Evolutionary conservation across 2,329 filamentous ascomycete species (phyloP).

Genomic region (Cryphonectria parasitica): DNA sequence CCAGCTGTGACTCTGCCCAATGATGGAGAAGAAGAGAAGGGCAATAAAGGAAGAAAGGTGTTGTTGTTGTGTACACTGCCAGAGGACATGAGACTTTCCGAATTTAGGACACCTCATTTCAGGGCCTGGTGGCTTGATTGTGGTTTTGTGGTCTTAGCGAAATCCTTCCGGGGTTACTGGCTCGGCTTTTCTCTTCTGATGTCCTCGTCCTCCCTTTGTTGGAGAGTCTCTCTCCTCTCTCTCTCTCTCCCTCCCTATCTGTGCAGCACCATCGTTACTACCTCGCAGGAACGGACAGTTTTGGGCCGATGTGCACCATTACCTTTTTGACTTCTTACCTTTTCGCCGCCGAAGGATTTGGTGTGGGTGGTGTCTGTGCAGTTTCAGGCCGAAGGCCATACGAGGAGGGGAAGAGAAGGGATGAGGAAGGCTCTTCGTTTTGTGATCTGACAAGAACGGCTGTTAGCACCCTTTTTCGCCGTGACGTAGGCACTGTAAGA

Average conservation of each 20-base stretch:
- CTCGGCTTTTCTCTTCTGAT: not conserved
- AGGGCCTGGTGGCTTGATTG: not conserved
- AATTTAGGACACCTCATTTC: constrained; percentile 5
- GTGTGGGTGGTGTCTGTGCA: not conserved
- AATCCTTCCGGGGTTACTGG: constrained; percentile 2
- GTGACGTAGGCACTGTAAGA: not conserved
- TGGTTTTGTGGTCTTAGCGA: constrained; percentile 4
- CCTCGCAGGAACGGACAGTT: not conserved
- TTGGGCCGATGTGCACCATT: not conserved
- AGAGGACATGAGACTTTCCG: constrained; percentile 3
- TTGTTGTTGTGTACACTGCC: not conserved
- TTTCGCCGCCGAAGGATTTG: constrained; percentile 6
- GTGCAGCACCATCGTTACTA: not conserved
- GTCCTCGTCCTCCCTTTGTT: not conserved
- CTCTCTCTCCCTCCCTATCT: not conserved
- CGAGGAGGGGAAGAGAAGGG: not conserved
- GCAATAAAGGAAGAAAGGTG: not conserved
- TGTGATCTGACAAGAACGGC: not conserved
- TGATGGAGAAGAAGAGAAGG: not conserved
- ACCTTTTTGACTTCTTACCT: not conserved
- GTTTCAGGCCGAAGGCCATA: constrained; percentile 1
- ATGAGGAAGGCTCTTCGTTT: not conserved
- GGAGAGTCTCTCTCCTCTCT: not conserved
- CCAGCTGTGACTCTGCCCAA: not conserved
- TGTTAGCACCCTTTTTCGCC: not conserved